phyloP scores from a whole-genome alignment of 2,329 filamentous ascomycete species.

The Fusarium camptoceras region DNA sequence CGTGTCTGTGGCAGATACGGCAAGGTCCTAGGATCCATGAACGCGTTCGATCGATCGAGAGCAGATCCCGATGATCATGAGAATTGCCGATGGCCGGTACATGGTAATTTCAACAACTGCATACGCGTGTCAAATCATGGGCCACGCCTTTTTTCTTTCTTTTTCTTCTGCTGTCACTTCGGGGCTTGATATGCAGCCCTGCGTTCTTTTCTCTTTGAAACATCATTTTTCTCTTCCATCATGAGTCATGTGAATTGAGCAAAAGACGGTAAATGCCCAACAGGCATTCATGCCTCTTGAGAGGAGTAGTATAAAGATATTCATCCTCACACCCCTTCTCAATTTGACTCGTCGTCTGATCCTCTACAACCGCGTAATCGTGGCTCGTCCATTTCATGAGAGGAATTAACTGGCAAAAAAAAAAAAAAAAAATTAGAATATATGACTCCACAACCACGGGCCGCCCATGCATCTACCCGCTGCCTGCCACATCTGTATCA shows the following conservation, averaged over 20 bases:
- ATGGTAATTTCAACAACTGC: conserved; percentile 18
- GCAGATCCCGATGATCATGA: conserved; percentile 22
- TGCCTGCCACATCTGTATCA: conserved; percentile 3
- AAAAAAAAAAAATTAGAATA: no score
- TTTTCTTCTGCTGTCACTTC: neutral
- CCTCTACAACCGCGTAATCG: neutral
- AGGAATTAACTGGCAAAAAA: neutral
- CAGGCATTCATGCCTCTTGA: neutral
- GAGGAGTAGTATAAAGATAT: neutral
- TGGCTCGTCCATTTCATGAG: neutral
- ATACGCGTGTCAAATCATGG: conserved; percentile 8
- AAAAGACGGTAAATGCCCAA: conserved; percentile 18
- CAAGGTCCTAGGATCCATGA: conserved; percentile 9
- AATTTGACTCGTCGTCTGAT: neutral
- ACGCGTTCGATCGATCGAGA: conserved; percentile 28
- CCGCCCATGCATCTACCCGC: conserved; percentile 13
- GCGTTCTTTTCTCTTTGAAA: conserved; percentile 1
- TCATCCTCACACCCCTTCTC: neutral
- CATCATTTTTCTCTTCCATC: neutral
- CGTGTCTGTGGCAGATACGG: neutral
- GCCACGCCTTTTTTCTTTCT: neutral
- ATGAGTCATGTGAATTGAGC: neutral
- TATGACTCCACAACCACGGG: neutral
- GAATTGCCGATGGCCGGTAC: conserved; percentile 8
- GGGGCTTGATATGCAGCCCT: conserved; percentile 12